phyloP scores from a whole-genome alignment of 139 green algal species.

The Volvox africanus region DNA sequence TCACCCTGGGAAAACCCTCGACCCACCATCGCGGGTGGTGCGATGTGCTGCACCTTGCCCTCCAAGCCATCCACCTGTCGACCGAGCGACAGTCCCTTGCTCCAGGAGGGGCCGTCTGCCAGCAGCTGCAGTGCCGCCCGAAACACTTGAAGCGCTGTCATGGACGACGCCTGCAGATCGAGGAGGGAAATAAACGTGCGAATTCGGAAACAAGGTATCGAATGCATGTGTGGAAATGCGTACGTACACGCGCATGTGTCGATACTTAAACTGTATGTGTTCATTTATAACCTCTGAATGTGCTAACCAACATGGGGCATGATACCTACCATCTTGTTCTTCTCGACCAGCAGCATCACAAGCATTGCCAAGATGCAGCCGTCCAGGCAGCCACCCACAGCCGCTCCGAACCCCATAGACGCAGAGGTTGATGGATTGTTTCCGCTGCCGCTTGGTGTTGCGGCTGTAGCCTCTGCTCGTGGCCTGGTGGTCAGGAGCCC shows the following conservation, averaged over 20 bases:
- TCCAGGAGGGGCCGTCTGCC: slow-evolving; percentile 50
- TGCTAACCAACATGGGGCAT: no score
- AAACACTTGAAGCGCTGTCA: slow-evolving; percentile 74
- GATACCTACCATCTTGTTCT: slow-evolving; percentile 61
- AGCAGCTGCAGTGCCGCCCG: slow-evolving; percentile 67
- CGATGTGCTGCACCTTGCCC: background rate
- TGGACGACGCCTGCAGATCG: slow-evolving; percentile 57
- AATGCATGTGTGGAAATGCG: background rate
- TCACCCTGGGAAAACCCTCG: background rate
- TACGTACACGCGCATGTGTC: no score
- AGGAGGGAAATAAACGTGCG: background rate
- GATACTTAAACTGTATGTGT: no score
- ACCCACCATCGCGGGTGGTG: background rate
- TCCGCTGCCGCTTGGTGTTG: background rate
- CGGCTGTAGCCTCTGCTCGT: background rate
- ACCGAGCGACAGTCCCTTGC: slow-evolving; percentile 64
- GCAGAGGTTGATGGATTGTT: background rate
- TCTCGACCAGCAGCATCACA: slow-evolving; percentile 67
- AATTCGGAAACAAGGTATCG: background rate
- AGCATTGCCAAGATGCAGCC: slow-evolving; percentile 71
- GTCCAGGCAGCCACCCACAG: slow-evolving; percentile 62
- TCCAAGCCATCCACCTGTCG: background rate
- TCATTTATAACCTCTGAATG: no score
- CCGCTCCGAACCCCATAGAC: background rate
- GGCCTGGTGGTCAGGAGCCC: slow-evolving; percentile 39